Percentiles rank a stretch among this genome's conserved stretches.
These are phyloP conservation scores for Cyberlindnera veronae DNA, from an alignment of 805 yeast genomes.

Conservation along the genomic window DNA sequence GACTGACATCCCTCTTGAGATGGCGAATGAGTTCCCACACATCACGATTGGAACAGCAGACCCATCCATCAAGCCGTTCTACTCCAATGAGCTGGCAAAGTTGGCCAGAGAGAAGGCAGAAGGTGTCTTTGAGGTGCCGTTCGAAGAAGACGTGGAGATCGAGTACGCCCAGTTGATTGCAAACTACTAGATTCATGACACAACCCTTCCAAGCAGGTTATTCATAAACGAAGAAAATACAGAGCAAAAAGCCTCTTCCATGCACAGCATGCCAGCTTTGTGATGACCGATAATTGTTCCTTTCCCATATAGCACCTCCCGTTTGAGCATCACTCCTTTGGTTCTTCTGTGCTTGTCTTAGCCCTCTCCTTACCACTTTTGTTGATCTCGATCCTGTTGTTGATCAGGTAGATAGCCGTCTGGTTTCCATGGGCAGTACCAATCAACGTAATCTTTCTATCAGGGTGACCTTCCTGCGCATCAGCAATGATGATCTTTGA, in stretches of 20 bases:
- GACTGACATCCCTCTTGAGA: slow-evolving; percentile 20
- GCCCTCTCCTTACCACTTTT: slow-evolving; percentile 49
- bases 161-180: slow-evolving; percentile 12
- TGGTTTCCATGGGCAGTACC: slow-evolving; percentile 69
- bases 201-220: neutral
- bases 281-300: too few relatives aligned
- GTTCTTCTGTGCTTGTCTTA: too few relatives aligned
- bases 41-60: slow-evolving; percentile 66
- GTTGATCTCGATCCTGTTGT: slow-evolving; percentile 64
- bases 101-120: slow-evolving; percentile 9
- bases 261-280: too few relatives aligned
- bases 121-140: slow-evolving; percentile 11
- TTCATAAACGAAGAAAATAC: too few relatives aligned
- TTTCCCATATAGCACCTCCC: too few relatives aligned
- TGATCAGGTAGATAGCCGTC: slow-evolving; percentile 67
- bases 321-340: too few relatives aligned
- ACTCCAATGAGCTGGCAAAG: slow-evolving; percentile 44
- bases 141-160: slow-evolving; percentile 9
- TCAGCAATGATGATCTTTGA: slow-evolving; percentile 70
- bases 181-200: slow-evolving; percentile 17
- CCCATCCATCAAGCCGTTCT: slow-evolving; percentile 43
- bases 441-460: slow-evolving; percentile 62
- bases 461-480: slow-evolving; percentile 48
- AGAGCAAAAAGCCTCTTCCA: too few relatives aligned
- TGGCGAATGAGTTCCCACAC: slow-evolving; percentile 53